Evolutionary conservation across 768 basidiomycete genomes (phyloP).

Genomic region (Termitomyces sp.): DNA sequence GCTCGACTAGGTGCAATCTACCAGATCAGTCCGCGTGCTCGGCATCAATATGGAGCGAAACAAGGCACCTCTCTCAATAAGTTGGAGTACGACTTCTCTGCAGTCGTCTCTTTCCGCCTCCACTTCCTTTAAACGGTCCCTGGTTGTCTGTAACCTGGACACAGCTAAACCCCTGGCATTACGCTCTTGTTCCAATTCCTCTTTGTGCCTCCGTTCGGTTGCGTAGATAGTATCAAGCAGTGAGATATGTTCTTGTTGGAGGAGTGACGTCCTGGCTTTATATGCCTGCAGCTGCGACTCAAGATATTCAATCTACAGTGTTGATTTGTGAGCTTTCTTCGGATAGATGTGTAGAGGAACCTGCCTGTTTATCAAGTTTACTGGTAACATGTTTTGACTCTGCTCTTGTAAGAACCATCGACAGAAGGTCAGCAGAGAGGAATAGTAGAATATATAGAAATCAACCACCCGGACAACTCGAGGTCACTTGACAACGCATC

Average conservation of each 20-base stretch:
- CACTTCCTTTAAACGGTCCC: not conserved
- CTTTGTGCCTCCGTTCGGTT: not conserved
- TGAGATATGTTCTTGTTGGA: conserved; percentile 12
- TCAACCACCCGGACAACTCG: no score
- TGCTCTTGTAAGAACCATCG: not conserved
- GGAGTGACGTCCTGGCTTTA: conserved; percentile 13
- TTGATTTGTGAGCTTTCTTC: not conserved
- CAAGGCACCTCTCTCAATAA: conserved; percentile 46
- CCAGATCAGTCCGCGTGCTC: not conserved
- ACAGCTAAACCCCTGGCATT: not conserved
- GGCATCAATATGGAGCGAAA: not conserved
- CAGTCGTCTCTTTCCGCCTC: conserved; percentile 41
- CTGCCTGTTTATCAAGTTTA: not conserved
- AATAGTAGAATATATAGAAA: no score
- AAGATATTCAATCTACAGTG: conserved; percentile 14
- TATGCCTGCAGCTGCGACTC: conserved; percentile 17
- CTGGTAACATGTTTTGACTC: not conserved
- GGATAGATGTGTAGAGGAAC: not conserved
- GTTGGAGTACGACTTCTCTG: conserved; percentile 36
- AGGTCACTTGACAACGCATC: no score
- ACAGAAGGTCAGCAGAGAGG: no score
- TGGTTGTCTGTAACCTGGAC: conserved; percentile 4
- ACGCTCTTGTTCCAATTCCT: conserved; percentile 9
- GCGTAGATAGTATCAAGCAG: conserved; percentile 15
- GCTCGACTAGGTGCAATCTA: conserved; percentile 22